Evolutionary conservation across 2,329 filamentous ascomycete species (phyloP), one percentile per base, ranked within the genome.

Genomic region (Xylaria digitata): DNA sequence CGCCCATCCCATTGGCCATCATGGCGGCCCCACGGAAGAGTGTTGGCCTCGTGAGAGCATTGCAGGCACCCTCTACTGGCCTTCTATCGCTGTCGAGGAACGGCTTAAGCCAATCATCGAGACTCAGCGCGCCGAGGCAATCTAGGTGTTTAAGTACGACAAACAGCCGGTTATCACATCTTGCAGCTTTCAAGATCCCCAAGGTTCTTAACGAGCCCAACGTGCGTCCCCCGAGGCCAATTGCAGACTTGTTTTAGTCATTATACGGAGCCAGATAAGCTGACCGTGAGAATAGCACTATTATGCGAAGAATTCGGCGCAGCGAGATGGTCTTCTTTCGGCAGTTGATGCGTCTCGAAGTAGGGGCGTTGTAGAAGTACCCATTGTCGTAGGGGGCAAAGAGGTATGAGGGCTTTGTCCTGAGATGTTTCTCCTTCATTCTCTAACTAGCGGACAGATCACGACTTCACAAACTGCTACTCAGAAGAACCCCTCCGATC

Each of bases 151-250:
- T 79, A 48, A 74, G 76, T 49, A 77, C 75, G 37, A 78, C 75
- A 7, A 69, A 64, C 32, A 62, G 70, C 48, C 81, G 76, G 57
- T 74, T 76, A 73, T 81, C 89, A 64, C 91, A 89, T 7, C 84
- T 97, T 70, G 94, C 94, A 56, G 86, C 89, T 68, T 98, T 97
- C 87, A 95, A 93, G 84, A 87, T 94, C 58, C 96, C 96, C 56
- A 89, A 89, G 70, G 88, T 97, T 74, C 84, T 88, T 78, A 99
- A 99, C 78, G 96, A 99, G 83, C 93, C 93, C n/a, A 99, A 97
- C 79, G 94, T 97, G 81, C 80, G 92, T 85, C 40, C 50, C 34
- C 23, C 48, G 1, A 49, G 13, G 40, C 21, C 45, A 26, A 26
- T 58, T 17, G 9, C 17, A 15, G 30, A 26, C 37, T 46, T 37